Evolutionary conservation across 192 early-diverging fungal species (phyloP).

Genomic region (Linnemannia exigua): DNA sequence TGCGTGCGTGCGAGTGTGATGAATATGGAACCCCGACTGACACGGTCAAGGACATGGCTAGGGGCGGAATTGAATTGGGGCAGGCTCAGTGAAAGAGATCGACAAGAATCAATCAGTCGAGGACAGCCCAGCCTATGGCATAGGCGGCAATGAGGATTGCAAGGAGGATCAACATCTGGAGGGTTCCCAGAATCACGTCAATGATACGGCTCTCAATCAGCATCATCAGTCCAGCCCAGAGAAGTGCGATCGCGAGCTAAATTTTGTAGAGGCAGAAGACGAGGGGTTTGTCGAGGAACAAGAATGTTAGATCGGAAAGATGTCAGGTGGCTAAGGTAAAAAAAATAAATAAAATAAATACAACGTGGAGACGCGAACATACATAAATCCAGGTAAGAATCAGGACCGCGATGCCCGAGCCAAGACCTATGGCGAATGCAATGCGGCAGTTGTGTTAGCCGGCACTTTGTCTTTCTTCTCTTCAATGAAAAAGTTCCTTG

Average conservation of each 20-base stretch:
- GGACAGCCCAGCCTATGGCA: conserved; percentile 21
- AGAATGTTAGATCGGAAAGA: too few species aligned
- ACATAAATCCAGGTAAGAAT: conserved; percentile 42
- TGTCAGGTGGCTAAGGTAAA: too few species aligned
- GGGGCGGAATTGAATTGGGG: background rate
- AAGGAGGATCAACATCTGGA: conserved; percentile 42
- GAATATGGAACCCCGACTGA: background rate
- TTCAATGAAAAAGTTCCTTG: too few species aligned
- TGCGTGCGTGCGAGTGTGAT: background rate
- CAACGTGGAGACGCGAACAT: background rate
- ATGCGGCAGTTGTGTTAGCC: background rate
- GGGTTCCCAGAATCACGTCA: conserved; percentile 11
- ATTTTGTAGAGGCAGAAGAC: background rate
- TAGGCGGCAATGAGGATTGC: conserved; percentile 39
- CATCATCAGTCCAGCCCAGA: conserved; percentile 33
- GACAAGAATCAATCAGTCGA: background rate
- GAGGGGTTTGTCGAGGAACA: too few species aligned
- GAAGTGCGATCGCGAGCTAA: conserved; percentile 15
- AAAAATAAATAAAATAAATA: too few species aligned
- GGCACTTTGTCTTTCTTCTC: background rate
- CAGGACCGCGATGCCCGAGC: conserved; percentile 13
- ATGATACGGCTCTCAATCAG: conserved; percentile 30
- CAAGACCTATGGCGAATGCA: conserved; percentile 11
- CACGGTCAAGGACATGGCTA: background rate
- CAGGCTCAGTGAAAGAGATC: background rate